phyloP scores from a whole-genome alignment of 129 eudicot genomes.

The Chrysanthemum makinoi region DNA sequence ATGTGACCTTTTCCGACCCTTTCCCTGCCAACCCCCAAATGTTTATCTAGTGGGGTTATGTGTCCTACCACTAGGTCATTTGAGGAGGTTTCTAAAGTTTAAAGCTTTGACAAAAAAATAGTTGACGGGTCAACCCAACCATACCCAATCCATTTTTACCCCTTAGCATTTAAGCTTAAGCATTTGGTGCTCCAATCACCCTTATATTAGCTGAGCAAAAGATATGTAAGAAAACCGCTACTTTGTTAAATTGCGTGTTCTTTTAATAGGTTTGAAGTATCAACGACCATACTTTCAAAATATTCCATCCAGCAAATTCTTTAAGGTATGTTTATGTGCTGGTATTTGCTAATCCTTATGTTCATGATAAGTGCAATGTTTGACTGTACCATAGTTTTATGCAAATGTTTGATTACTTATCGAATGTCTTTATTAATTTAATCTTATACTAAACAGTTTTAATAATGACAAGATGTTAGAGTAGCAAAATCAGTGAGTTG shows the following conservation, averaged over 20 bases:
- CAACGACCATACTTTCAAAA: conserved; percentile 6
- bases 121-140: no score
- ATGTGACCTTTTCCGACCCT: no score
- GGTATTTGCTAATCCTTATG: background rate
- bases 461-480: background rate
- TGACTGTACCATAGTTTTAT: conserved; percentile 5
- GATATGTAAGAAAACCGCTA: background rate
- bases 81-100: no score
- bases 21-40: no score
- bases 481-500: background rate
- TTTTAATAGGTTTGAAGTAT: conserved; percentile 26
- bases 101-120: no score
- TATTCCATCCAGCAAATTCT: conserved; percentile 11
- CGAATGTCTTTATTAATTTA: conserved; percentile 7
- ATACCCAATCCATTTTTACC: no score
- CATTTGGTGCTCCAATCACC: no score
- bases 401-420: conserved; percentile 1
- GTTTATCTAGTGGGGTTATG: no score
- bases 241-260: background rate
- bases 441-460: background rate
- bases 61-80: no score
- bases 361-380: conserved; percentile 8
- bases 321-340: conserved; percentile 16
- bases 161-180: no score
- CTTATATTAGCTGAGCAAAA: no score